Base-by-base conservation (phyloP, 2,329 filamentous ascomycete species). In the Fusarium setosum region DNA sequence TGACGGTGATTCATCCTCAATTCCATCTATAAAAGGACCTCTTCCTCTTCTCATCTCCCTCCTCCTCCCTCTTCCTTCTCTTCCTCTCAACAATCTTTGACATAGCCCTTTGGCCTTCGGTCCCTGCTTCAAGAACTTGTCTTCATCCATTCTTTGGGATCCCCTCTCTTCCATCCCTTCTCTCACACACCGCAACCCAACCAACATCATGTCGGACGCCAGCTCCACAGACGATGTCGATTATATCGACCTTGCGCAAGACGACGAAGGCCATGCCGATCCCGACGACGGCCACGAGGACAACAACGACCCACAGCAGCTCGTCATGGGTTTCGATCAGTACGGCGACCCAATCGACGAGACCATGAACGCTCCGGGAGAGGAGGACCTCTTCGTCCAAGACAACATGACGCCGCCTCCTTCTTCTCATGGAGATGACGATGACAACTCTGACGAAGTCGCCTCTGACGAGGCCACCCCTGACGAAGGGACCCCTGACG, bases 161-260 rank as follows among this genome's bases (percentile, higher is more conserved):
- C n/a, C n/a, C 21, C 18, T 52, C 21, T 38, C 23, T 38, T 29
- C 18, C 17, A 29, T 11, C 26, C 29, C 3, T 26, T 32, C 20
- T 31, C 37, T 21, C n/a, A 13, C 23, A 32, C 13, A 11, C 34
- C 4, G 21, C 26, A 17, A 3, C 38, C 15, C 15, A 10, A 34
- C 4, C 6, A 37, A 11, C 31, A 44, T 38, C 21, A 68, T 68
- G 65, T 48, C 65, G 26, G 50, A 63, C n/a, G n/a, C 11, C 8
- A 57, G 32, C 23, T 10, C 40, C 1, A 23, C 4, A 45, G 32
- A n/a, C 17, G 44, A 55, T 12, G 20, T 20, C 2, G 65, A 67
- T 4, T 5, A 31, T 2, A 38, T 69, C 1, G 59, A 67, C 15
- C 38, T 68, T 7, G 63, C 35, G 2, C 26, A 31, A 7, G 49